phyloP scores from a whole-genome alignment of 495 filamentous ascomycete species.

The Bathelium albidoporum region DNA sequence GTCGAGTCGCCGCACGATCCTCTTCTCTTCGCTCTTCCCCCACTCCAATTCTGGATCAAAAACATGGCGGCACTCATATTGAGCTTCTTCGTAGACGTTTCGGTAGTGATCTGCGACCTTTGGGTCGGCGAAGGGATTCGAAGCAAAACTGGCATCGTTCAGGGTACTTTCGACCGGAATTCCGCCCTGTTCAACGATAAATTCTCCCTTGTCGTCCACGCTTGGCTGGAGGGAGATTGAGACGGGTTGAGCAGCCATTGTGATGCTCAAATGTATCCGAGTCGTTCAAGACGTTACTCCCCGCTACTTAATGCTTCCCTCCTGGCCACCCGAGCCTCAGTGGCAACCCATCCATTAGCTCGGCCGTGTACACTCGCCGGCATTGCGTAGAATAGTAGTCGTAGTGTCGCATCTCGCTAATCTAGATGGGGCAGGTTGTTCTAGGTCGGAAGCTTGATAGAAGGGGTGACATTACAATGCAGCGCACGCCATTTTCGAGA shows the following conservation, averaged over 20 bases:
- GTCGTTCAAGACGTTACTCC: too few relatives aligned
- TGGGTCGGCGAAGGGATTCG: constrained; percentile 1
- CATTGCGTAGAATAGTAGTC: not conserved
- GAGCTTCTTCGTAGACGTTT: constrained; percentile 26
- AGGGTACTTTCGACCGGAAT: not conserved
- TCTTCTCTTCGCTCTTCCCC: constrained; percentile 40
- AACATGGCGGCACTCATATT: constrained; percentile 47
- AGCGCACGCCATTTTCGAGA: not conserved
- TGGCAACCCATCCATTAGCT: too few relatives aligned
- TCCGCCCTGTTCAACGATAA: not conserved
- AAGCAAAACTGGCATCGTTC: not conserved
- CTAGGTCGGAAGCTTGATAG: not conserved
- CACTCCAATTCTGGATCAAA: constrained; percentile 43
- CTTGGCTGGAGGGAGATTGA: not conserved
- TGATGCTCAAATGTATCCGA: not conserved
- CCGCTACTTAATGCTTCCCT: too few relatives aligned
- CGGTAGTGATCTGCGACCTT: constrained; percentile 15
- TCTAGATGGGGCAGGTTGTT: not conserved
- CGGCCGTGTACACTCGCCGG: too few relatives aligned
- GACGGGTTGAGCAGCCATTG: not conserved
- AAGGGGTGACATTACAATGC: not conserved
- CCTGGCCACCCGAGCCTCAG: too few relatives aligned
- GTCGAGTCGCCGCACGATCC: constrained; percentile 35
- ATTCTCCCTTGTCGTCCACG: not conserved
- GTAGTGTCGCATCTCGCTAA: not conserved